A percentile compares a stretch with the other conserved stretches of the same genome.
Evolutionary conservation across 148 eudicot species (phyloP).

Genomic region (Spergularia marina): DNA sequence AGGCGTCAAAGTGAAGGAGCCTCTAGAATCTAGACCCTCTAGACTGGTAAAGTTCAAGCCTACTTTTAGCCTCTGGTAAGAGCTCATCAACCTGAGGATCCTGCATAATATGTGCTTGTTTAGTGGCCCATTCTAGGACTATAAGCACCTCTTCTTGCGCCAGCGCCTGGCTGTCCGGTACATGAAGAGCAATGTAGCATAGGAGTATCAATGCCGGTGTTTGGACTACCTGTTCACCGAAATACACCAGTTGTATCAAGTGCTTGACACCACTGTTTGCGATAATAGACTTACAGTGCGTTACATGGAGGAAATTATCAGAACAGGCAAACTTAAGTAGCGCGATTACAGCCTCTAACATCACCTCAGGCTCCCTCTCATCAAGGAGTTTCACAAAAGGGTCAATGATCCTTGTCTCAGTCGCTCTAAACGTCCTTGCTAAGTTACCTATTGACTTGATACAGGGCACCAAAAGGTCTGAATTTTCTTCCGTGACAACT

Average conservation of each 20-base stretch:
- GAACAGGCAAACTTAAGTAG: constrained; percentile 57
- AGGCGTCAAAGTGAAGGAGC: constrained; percentile 24
- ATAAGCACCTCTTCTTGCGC: constrained; percentile 63
- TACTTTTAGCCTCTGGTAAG: constrained; percentile 49
- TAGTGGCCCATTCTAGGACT: constrained; percentile 65
- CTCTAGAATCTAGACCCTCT: constrained; percentile 63
- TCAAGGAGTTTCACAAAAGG: constrained; percentile 63
- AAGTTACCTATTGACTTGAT: constrained; percentile 60
- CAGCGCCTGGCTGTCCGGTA: constrained; percentile 57
- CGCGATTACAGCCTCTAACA: constrained; percentile 45
- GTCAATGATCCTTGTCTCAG: constrained; percentile 56
- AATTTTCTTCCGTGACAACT: constrained; percentile 44
- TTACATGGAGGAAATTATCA: constrained; percentile 52
- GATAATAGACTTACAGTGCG: constrained; percentile 63
- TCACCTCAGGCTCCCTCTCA: constrained; percentile 54
- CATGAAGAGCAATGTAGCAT: constrained; percentile 56
- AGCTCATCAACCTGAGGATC: constrained; percentile 41
- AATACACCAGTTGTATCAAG: constrained; percentile 57
- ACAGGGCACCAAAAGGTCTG: constrained; percentile 58
- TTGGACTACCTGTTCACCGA: constrained; percentile 65
- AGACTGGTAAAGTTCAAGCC: constrained; percentile 72
- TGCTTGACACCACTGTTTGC: constrained; percentile 53
- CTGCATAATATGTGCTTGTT: constrained; percentile 51
- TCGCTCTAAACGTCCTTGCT: constrained; percentile 73
- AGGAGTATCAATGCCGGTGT: constrained; percentile 46